Conservation (phyloP, 2,329 filamentous ascomycete genomes). For the Elsinoe ampelina region DNA sequence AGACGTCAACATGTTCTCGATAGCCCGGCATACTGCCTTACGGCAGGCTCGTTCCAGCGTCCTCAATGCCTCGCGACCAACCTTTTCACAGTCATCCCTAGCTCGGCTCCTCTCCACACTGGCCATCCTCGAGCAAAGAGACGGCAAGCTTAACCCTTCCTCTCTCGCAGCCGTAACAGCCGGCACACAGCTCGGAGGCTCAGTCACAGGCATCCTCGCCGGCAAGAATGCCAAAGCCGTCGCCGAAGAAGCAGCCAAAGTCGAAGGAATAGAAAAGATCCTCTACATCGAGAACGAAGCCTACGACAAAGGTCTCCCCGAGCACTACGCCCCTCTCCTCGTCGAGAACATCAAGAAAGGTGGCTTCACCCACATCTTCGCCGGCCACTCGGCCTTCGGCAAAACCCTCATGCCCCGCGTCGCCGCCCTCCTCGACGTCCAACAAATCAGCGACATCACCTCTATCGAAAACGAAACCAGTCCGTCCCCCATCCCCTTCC, state of each 20-base stretch:
- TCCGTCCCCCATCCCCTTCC: constrained; percentile 20
- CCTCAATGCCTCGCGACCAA: constrained; percentile 23
- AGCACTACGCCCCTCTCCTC: constrained; percentile 87
- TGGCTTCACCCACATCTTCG: constrained; percentile 84
- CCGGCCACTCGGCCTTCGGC: constrained; percentile 87
- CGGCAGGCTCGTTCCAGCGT: constrained; percentile 21
- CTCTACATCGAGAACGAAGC: constrained; percentile 78
- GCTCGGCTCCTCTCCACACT: constrained; percentile 74
- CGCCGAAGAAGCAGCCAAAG: constrained; percentile 78
- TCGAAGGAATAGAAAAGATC: constrained; percentile 84
- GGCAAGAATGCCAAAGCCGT: constrained; percentile 65
- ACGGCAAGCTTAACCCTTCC: constrained; percentile 73
- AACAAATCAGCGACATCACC: constrained; percentile 90
- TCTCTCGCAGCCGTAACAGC: constrained; percentile 81
- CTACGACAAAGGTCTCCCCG: constrained; percentile 89
- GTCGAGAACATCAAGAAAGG: constrained; percentile 96
- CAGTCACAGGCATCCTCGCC: constrained; percentile 79
- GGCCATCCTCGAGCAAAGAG: constrained; percentile 83
- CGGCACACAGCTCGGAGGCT: constrained; percentile 74
- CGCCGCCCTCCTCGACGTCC: constrained; percentile 80
- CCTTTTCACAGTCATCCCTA: constrained; percentile 44
- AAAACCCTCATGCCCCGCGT: constrained; percentile 90
- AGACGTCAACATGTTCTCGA: constrained; percentile 17
- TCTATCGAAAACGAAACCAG: constrained; percentile 78
- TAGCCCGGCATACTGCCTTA: constrained; percentile 17